Evolutionary conservation across 768 basidiomycete genomes (phyloP).

Genomic region (Leccinellum albellum): DNA sequence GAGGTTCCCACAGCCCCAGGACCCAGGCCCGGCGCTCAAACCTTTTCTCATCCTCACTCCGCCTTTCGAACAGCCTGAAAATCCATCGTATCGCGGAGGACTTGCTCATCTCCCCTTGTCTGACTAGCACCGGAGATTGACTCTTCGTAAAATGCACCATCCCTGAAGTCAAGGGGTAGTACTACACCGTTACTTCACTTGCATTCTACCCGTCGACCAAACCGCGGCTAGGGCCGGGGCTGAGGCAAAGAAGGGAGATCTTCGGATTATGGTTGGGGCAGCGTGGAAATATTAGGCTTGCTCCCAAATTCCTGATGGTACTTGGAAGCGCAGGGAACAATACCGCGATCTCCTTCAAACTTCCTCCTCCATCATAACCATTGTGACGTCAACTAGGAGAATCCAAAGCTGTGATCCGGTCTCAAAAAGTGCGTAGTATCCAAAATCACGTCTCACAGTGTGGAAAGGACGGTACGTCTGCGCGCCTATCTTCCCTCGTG

Average conservation of each 20-base stretch:
- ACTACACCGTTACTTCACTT: conserved; percentile 27
- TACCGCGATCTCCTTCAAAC: conserved; percentile 86
- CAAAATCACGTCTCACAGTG: conserved; percentile 38
- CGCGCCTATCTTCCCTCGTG: not conserved
- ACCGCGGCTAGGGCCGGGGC: conserved; percentile 59
- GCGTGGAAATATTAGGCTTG: not conserved
- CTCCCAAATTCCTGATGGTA: conserved; percentile 30
- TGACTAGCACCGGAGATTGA: conserved; percentile 46
- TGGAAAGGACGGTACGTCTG: conserved; percentile 42
- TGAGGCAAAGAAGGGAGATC: conserved; percentile 82
- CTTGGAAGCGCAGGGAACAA: conserved; percentile 72
- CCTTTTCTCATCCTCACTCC: too few species aligned
- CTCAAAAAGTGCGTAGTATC: conserved; percentile 42
- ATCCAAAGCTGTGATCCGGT: conserved; percentile 49
- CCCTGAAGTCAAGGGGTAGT: conserved; percentile 64
- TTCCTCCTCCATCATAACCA: conserved; percentile 78
- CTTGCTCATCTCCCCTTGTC: too few species aligned
- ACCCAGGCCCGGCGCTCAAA: too few species aligned
- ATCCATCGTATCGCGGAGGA: too few species aligned
- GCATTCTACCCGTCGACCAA: not conserved
- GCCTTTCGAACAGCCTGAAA: too few species aligned
- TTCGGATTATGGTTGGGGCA: conserved; percentile 89
- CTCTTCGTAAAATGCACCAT: conserved; percentile 71
- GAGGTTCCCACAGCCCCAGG: too few species aligned
- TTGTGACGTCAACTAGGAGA: conserved; percentile 68